Percentiles rank a stretch among this genome's conserved stretches.
phyloP scores from a whole-genome alignment of 345 rosid genomes.

The Moricandia moricandioides region DNA sequence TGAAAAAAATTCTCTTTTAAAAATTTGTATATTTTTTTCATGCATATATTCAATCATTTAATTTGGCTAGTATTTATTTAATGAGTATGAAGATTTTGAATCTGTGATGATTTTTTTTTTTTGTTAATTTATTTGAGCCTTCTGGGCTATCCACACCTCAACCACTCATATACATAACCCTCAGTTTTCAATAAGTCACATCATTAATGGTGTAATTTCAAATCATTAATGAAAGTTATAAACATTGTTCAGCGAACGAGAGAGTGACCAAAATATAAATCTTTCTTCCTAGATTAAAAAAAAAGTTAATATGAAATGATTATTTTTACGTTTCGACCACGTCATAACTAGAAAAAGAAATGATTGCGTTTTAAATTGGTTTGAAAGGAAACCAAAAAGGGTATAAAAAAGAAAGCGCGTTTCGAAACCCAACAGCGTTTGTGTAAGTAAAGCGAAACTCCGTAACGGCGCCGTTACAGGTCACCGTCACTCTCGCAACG shows the following conservation, averaged over 20 bases:
- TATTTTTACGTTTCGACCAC: constrained; percentile 19
- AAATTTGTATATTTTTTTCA: not conserved
- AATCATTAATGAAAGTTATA: not conserved
- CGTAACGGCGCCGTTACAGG: constrained; percentile 34
- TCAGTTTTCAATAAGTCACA: not conserved
- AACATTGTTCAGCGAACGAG: not conserved
- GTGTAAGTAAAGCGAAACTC: constrained; percentile 7
- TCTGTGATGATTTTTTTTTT: not conserved
- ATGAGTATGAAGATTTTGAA: not conserved
- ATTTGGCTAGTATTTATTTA: not conserved
- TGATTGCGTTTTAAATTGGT: constrained; percentile 22
- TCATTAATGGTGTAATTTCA: not conserved
- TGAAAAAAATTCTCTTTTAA: too few relatives aligned
- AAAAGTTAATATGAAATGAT: not conserved
- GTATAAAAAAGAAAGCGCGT: constrained; percentile 21
- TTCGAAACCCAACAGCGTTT: constrained; percentile 23
- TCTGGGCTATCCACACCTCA: not conserved
- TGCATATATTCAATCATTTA: not conserved
- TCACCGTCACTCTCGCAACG: not conserved
- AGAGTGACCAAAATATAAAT: not conserved
- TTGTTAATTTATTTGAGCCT: not conserved
- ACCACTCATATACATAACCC: not conserved
- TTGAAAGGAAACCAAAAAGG: constrained; percentile 19
- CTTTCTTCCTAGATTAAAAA: not conserved
- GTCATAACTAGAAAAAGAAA: not conserved